These are phyloP conservation scores for Chalaropsis ovoidea DNA, from an alignment of 2,329 filamentous ascomycete genomes.

Conservation along the genomic window DNA sequence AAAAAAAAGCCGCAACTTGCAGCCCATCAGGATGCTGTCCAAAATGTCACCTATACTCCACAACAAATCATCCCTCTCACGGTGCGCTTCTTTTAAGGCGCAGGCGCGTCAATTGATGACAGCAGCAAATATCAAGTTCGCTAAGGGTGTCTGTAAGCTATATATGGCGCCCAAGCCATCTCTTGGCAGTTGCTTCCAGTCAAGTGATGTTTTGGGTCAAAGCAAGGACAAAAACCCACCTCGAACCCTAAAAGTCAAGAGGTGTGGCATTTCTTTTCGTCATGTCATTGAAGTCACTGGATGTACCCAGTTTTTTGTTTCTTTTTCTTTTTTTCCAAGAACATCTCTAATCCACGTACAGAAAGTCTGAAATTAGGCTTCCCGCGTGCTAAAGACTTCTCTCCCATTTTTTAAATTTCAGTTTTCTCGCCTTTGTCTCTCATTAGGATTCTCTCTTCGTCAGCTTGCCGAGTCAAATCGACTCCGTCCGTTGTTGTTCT, in stretches of 20 bases:
- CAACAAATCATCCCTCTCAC: background rate
- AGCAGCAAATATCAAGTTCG: conserved; percentile 6
- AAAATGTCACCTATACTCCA: conserved; percentile 5
- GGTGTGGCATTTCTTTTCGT: no score
- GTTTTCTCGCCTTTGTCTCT: background rate
- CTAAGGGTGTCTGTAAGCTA: conserved; percentile 2
- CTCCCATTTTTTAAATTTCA: no score
- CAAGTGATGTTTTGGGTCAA: conserved; percentile 5
- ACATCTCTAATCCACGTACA: no score
- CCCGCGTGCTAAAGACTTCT: no score
- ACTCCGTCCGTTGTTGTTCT: background rate
- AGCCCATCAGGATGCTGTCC: background rate
- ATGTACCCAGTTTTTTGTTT: no score
- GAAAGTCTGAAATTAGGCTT: no score
- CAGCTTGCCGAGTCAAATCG: background rate
- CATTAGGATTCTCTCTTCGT: background rate
- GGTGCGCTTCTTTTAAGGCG: background rate
- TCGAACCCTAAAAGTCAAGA: no score
- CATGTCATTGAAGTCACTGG: background rate
- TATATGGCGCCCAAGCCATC: conserved; percentile 5
- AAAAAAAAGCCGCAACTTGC: background rate
- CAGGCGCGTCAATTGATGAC: background rate
- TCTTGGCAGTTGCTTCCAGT: background rate
- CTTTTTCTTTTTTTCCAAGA: no score
- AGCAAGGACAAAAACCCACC: no score